Base-by-base conservation (phyloP, 148 eudicot genomes). In the Amaranthus cruentus region DNA sequence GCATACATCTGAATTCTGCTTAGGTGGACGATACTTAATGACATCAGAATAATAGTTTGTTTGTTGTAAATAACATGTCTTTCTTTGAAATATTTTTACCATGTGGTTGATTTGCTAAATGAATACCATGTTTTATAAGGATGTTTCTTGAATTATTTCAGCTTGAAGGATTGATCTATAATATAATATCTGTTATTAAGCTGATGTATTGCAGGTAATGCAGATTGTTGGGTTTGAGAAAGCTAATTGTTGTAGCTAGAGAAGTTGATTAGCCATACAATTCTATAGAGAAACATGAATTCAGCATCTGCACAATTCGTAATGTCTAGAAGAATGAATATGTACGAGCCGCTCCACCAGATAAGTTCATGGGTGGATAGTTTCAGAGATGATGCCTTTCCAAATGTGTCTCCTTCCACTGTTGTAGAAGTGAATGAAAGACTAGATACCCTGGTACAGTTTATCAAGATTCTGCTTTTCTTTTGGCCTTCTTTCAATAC, bases 311-410 rank as follows among this genome's bases (percentile, higher is more conserved):
- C 88, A 12, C 92, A 88, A 58, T 91, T 91, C 76, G 81, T 85
- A 11, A 81, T 87, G 68, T 79, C 96, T 8, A 87, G 87, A 81
- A 87, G 88, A 76, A 92, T 96, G 94, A 86, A 86, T 73, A 73
- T 90, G 55, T 96, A 89, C 46, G 99, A 96, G 73, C 87, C 97
- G 62, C 83, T 96, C 77, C 87, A 88, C 72, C 99, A 87, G 76
- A 81, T 88, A 72, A 85, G 76, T 80, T 83, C 92, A 76, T 92
- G 99, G 99, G 85, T 82, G 12, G 96, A 90, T n/a, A 78, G 72
- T 77, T 91, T 85, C 79, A 86, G 89, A 83, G 89, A 82, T 78
- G 87, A 83, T 62, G 81, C 76, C 53, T 91, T 66, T 70, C 76
- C 80, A 14, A 88, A 88, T 76, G 67, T 88, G 15, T 78, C 93